Base-by-base conservation (phyloP, 176 grass and related monocot species). In the bread wheat (Triticum aestivum) region DNA sequence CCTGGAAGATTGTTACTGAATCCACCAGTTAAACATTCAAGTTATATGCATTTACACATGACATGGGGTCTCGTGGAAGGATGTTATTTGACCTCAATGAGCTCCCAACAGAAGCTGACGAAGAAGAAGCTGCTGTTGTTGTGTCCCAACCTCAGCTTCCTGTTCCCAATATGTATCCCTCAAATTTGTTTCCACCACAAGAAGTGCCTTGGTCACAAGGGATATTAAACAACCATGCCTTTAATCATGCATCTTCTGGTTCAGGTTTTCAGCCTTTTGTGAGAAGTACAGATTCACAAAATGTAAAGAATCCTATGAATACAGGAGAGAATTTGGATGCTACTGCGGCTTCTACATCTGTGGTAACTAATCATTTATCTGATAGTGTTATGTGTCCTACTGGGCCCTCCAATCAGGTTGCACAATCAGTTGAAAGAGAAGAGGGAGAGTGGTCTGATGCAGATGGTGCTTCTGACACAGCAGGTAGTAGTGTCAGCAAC, bases 21-120 rank as follows among this genome's bases (percentile, higher is more conserved):
- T 86, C 23, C 24, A 27, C 13, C 44, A 85, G 63, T 81, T 71
- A 71, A 78, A 91, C 24, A 18, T 91, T 92, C 37, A 85, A 84
- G 70, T 89, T 96, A 93, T 99, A 99, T 99, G 94, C 92, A 91
- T 97, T 88, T 94, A 99, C 89, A 93, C 85, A 94, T 94, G 97
- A 89, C 89, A 99, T 99, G 97, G 97, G 83, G 18, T 92, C 88
- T 90, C 94, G 88, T 83, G 94, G 89, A 93, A 99, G 38, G 85
- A 95, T 96, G 82, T 79, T 99, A 81, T 99, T 99, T 89, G 97
- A 99, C 79, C 97, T 99, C 83, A 99, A 99, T 64, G 87, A 99
- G 87, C 94, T 97, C 83, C 97, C 97, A 66, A 77, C 85, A 69
- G 97, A 94, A 90, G 92, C 86, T 77, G 90, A 92, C 64, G 88